A percentile compares a stretch with the other conserved stretches of the same genome.
phyloP scores from a whole-genome alignment of 2,329 filamentous ascomycete species.

The Endocalyx cinctus region DNA sequence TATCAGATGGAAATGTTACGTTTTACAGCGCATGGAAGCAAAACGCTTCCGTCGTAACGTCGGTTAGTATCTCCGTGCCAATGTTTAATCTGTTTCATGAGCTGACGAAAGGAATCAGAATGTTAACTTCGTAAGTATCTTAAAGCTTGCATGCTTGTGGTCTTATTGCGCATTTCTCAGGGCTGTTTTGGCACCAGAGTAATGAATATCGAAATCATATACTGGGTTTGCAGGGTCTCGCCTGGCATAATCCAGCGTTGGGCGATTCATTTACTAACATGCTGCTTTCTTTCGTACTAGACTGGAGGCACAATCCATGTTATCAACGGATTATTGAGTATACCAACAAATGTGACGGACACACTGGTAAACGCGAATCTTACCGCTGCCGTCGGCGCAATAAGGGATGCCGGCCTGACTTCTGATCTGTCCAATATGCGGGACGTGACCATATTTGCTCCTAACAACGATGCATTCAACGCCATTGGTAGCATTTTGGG shows the following conservation, averaged over 20 bases:
- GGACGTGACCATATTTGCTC: constrained; percentile 61
- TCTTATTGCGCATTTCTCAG: too few relatives aligned
- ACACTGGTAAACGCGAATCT: constrained; percentile 39
- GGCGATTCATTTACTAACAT: too few relatives aligned
- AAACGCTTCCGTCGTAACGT: constrained; percentile 41
- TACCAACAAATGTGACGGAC: constrained; percentile 38
- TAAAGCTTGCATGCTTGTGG: too few relatives aligned
- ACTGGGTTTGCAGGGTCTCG: too few relatives aligned
- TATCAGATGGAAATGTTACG: constrained; percentile 35
- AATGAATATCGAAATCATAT: too few relatives aligned
- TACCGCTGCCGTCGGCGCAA: constrained; percentile 41
- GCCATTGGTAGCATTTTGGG: constrained; percentile 48
- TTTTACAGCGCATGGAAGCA: constrained; percentile 49
- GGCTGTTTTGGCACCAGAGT: too few relatives aligned
- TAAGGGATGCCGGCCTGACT: constrained; percentile 38
- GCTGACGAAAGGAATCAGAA: too few relatives aligned
- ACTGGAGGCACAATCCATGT: constrained; percentile 52
- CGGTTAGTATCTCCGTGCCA: constrained; percentile 33
- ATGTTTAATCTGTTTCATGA: too few relatives aligned
- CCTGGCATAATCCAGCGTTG: too few relatives aligned
- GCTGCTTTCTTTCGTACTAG: too few relatives aligned
- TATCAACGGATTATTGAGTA: constrained; percentile 41
- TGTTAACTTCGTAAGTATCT: constrained; percentile 48
- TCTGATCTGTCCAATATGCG: constrained; percentile 33
- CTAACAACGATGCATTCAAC: constrained; percentile 56